Evolutionary conservation across 805 yeast genomes (phyloP), one percentile per base, ranked within the genome.

Genomic region (Danielozyma ontarioensis): DNA sequence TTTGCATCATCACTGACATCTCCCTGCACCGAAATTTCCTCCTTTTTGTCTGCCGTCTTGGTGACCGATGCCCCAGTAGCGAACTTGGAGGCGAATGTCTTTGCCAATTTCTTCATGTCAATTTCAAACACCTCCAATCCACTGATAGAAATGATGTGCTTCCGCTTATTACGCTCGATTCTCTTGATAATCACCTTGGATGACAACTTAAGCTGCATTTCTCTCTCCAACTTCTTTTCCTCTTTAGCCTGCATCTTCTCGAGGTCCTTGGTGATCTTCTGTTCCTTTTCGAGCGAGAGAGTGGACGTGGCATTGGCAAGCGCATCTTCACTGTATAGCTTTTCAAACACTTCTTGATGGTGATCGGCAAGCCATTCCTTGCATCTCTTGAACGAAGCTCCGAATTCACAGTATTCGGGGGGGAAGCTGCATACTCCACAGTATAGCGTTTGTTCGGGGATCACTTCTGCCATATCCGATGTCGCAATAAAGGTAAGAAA

Each of bases 1-100:
- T 84, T 94, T 18, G 88, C 93, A 50, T 83, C 95, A 44, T 88
- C 96, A 36, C 88, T 83, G 28, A 89, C 93, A 59, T 90, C 97
- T 50, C 97, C 97, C 64, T 89, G 97, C 39, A 89, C 82, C 37
- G 86, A 75, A 36, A 89, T 77, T 53, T 89, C 97, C 41, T 90
- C 96, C 56, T 83, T 85, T 62, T 89, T 89, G 44, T 89, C 97
- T 3, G 79, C 88, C 43, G 78, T 84, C 62, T 89, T 89, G 3
- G 88, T 80, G 11, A 89, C 95, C 15, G 93, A 79, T 18, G 96
- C 90, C 32, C 97, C 97, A 6, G 97, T 89, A 11, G 97, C 97
- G 54, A 90, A 89, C 58, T 84, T 87, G 23, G 93, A 81, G 0
- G 97, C 93, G 60, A 90, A 89, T 1, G 88, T 80, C 70, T 90